Conservation (phyloP, 208 protist genomes). For the Trichomonas vaginalis region DNA sequence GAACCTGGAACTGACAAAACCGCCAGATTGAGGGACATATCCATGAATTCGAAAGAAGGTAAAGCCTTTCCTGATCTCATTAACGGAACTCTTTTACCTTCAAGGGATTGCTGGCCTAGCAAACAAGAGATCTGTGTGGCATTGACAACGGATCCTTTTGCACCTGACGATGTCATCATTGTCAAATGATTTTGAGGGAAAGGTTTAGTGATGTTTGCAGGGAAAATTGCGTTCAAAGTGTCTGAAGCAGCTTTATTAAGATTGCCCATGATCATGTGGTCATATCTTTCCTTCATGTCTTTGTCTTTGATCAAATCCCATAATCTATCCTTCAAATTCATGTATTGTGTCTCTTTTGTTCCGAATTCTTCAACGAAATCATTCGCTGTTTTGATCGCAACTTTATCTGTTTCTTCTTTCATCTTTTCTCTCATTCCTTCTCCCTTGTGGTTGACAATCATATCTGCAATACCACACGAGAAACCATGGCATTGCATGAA, state of each 20-base stretch:
- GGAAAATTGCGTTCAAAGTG: conserved; percentile 52
- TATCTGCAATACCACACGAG: conserved; percentile 91
- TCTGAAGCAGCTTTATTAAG: conserved; percentile 46
- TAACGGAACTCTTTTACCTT: conserved; percentile 46
- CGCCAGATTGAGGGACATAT: conserved; percentile 48
- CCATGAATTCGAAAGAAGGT: conserved; percentile 47
- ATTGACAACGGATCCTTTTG: conserved; percentile 52
- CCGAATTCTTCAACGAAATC: not conserved
- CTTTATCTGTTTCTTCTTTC: not conserved
- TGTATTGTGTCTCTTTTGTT: not conserved
- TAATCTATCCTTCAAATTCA: not conserved
- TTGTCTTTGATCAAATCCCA: not conserved
- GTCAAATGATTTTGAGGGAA: conserved; percentile 92
- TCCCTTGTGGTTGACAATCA: conserved; percentile 53
- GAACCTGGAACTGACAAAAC: conserved; percentile 62
- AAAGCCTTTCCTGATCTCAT: conserved; percentile 41
- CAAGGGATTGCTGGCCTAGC: conserved; percentile 52
- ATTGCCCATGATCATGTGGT: conserved; percentile 25
- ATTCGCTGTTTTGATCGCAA: not conserved
- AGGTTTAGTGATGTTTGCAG: conserved; percentile 51
- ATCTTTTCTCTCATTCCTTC: not conserved
- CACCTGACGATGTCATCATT: conserved; percentile 66
- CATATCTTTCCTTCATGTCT: not conserved
- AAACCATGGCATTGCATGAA: conserved; percentile 81
- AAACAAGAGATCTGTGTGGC: conserved; percentile 47